Base-by-base conservation (phyloP, 148 eudicot genomes). In the Camellia japonica region DNA sequence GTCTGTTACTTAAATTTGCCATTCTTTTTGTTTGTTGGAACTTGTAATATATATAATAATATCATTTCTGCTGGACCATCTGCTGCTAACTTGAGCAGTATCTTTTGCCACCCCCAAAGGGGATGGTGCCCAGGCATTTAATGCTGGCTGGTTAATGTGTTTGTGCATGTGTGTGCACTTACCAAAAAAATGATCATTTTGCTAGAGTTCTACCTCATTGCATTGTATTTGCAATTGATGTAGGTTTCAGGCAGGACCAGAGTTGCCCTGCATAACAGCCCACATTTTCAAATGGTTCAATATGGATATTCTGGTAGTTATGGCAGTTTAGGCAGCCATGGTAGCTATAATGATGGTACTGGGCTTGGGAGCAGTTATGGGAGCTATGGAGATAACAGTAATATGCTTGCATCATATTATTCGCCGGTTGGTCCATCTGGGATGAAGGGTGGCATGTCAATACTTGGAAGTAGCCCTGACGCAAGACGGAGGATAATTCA, bases 291-390 rank as follows among this genome's bases (percentile, higher is more conserved):
- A 70, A 79, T 88, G 78, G 58, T 85, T 80, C 89, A 92, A 66
- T 90, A 91, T 88, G 85, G 83, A 60, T 90, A 96, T 83, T 88
- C 90, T n/a, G 88, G 88, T 82, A 97, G 98, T 81, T 94, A 91
- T 87, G 98, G 99, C 66, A 97, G 99, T 85, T 83, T 94, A 80
- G 99, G 99, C 77, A 94, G 98, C 86, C 95, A 93, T 89, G 95
- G 91, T 78, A 96, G 99, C 83, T 96, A 92, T 80, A 87, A 87
- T 74, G 98, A 97, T 78, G 89, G 92, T 83, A 77, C 86, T 73
- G 90, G 85, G 67, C 81, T 91, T 71, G 98, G 97, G 73, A 92
- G 95, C 88, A 96, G 98, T 82, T 88, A 87, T 68, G 98, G 99
- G 68, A 95, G 99, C 90, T 92, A 92, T 81, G 98, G 98, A 71